phyloP scores from a whole-genome alignment of 73 alveolate genomes.

The Paramecium bursaria region DNA sequence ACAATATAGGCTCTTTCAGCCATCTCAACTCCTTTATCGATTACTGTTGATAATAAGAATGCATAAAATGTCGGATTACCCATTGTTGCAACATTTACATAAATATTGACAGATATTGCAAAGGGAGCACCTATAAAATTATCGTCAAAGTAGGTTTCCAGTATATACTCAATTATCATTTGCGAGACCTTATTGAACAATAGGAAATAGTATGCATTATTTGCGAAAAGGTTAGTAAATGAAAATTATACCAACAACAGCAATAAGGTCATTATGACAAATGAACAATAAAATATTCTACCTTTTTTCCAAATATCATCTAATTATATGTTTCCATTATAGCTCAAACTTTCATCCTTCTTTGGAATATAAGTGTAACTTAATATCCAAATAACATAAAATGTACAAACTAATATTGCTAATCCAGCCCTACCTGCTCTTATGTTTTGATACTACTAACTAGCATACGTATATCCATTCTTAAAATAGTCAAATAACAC shows the following conservation, averaged over 20 bases:
- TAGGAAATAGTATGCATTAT: constrained; percentile 28
- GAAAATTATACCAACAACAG: constrained; percentile 18
- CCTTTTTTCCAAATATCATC: constrained; percentile 44
- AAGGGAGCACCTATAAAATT: constrained; percentile 8
- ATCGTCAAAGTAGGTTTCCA: constrained; percentile 29
- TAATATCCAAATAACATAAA: background rate
- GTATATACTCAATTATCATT: constrained; percentile 22
- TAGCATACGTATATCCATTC: constrained; percentile 3
- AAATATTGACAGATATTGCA: background rate
- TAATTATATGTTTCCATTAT: constrained; percentile 39
- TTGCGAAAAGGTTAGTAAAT: constrained; percentile 16
- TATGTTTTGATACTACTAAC: background rate
- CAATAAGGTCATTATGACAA: background rate
- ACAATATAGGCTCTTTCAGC: constrained; percentile 52
- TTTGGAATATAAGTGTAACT: constrained; percentile 23
- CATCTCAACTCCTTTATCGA: constrained; percentile 57
- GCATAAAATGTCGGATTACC: constrained; percentile 64
- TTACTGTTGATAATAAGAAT: constrained; percentile 17
- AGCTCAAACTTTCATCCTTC: background rate
- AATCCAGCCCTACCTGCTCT: constrained; percentile 37
- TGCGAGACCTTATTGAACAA: background rate
- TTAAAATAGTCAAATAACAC: constrained; percentile 48
- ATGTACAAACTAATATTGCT: background rate
- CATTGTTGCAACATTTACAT: constrained; percentile 53
- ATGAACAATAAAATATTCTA: constrained; percentile 29